A percentile compares a stretch with the other conserved stretches of the same genome.
phyloP scores from a whole-genome alignment of 2,329 filamentous ascomycete genomes.

The Ascochyta clinopodiicola region DNA sequence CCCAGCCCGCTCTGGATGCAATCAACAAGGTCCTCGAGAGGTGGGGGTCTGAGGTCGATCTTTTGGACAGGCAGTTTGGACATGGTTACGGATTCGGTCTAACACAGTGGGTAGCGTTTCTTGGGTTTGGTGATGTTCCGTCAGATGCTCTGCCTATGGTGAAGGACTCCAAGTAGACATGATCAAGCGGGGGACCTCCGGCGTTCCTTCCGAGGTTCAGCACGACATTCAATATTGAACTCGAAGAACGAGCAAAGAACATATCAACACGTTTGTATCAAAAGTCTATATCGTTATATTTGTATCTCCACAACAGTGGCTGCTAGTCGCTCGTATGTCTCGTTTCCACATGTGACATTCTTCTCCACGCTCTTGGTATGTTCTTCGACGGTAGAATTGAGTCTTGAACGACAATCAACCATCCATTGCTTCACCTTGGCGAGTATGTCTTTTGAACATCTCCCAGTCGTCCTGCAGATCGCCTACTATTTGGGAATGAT shows the following conservation, averaged over 20 bases:
- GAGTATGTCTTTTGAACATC: no score
- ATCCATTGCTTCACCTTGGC: no score
- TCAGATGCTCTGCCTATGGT: not conserved
- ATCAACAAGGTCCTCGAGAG: slow-evolving; percentile 7
- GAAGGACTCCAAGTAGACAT: not conserved
- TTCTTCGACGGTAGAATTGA: no score
- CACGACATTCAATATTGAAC: not conserved
- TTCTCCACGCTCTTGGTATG: no score
- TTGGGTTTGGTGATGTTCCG: not conserved
- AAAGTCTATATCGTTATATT: no score
- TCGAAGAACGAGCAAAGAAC: not conserved
- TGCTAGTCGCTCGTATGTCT: no score
- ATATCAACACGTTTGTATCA: not conserved
- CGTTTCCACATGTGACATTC: no score
- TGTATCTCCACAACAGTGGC: no score
- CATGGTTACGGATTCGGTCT: slow-evolving; percentile 3
- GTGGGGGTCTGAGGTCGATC: not conserved
- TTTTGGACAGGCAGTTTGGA: not conserved
- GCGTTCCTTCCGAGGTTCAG: not conserved
- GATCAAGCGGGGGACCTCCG: not conserved
- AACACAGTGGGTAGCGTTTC: not conserved
- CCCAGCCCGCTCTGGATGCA: not conserved
- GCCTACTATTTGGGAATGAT: no score
- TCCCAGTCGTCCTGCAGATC: no score
- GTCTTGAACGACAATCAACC: no score